Conservation (phyloP, 768 basidiomycete genomes). For the Russula vinacea region DNA sequence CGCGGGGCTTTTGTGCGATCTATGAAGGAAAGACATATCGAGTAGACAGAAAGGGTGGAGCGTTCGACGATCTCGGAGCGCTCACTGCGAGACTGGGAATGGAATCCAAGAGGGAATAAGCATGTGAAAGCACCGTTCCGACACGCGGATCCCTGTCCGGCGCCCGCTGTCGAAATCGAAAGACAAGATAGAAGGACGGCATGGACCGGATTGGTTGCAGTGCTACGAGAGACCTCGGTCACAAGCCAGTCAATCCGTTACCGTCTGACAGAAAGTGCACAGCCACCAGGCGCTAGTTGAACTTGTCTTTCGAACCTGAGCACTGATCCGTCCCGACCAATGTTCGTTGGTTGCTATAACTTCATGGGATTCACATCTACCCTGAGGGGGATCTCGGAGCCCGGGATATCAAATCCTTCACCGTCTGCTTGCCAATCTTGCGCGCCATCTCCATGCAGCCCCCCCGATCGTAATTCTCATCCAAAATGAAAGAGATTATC, state of each 20-base stretch:
- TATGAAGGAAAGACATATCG: neutral
- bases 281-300: conserved; percentile 19
- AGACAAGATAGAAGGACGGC: neutral
- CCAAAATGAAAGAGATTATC: conserved; percentile 24
- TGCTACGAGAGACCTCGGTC: neutral
- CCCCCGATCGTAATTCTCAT: conserved; percentile 22
- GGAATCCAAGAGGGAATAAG: neutral
- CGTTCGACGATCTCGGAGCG: neutral
- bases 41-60: neutral
- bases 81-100: neutral
- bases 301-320: neutral
- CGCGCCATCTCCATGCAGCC: conserved; percentile 7
- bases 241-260: too few species aligned
- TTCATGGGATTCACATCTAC: neutral
- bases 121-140: neutral
- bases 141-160: neutral
- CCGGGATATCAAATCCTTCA: neutral
- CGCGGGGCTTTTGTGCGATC: neutral
- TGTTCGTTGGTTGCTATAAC: conserved; percentile 28
- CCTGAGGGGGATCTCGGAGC: conserved; percentile 16
- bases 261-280: conserved; percentile 18
- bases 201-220: neutral
- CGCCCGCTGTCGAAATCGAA: neutral
- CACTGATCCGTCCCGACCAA: conserved; percentile 14
- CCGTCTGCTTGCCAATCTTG: neutral